Percentiles rank a stretch among this genome's conserved stretches.
phyloP scores from a whole-genome alignment of 116 monocot species.

The Thalassia testudinum region DNA sequence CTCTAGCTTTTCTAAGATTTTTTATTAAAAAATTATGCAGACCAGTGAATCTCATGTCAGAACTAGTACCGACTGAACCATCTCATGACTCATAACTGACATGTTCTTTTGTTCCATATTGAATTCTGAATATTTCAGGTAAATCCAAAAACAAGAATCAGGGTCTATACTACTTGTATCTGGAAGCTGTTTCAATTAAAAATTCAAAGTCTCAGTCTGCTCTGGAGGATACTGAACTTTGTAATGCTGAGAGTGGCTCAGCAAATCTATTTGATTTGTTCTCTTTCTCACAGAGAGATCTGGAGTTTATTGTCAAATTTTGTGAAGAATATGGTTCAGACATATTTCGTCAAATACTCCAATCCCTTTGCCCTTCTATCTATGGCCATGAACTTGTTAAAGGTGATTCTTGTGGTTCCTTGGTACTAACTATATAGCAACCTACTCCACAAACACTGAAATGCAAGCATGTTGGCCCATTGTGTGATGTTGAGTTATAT shows the following conservation, averaged over 20 bases:
- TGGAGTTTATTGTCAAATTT: conserved; percentile 88
- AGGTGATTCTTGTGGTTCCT: conserved; percentile 34
- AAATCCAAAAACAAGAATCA: conserved; percentile 82
- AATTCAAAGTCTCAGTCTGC: conserved; percentile 71
- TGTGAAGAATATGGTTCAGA: conserved; percentile 73
- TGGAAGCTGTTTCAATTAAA: conserved; percentile 88
- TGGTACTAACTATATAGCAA: no score
- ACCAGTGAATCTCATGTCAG: no score
- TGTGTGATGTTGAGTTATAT: no score
- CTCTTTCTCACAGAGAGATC: conserved; percentile 65
- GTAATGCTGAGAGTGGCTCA: conserved; percentile 18
- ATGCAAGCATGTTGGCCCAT: no score
- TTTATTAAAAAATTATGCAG: no score
- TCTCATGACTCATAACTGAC: no score
- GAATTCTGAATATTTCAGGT: conserved; percentile 30
- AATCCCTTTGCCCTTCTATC: conserved; percentile 91
- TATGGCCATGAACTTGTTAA: conserved; percentile 99
- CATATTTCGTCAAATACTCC: conserved; percentile 82
- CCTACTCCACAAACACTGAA: no score
- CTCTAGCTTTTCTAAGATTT: no score
- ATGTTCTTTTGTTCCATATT: no score
- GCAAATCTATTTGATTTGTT: conserved; percentile 35
- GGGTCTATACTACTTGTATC: conserved; percentile 83
- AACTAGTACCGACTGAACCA: no score
- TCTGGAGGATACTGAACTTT: conserved; percentile 25